Conservation (phyloP, 257 asterid species). For the Fraxinus pennsylvanica region DNA sequence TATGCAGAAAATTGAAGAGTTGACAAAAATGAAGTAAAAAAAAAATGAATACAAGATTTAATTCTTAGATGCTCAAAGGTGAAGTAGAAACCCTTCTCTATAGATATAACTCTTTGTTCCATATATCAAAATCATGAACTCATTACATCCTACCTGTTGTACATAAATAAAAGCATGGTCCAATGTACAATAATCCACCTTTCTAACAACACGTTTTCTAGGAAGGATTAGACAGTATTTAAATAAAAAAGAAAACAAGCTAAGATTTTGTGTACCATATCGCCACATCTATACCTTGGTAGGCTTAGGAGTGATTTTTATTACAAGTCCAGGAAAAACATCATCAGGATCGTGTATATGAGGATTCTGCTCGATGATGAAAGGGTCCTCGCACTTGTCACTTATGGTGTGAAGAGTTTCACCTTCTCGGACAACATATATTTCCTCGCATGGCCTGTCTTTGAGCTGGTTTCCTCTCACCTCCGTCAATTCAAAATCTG, state of each 20-base stretch:
- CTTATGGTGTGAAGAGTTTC: slow-evolving; percentile 49
- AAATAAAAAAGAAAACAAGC: background rate
- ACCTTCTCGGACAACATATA: slow-evolving; percentile 45
- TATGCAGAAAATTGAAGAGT: no score
- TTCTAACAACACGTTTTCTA: background rate
- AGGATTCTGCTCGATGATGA: slow-evolving; percentile 41
- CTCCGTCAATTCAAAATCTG: slow-evolving; percentile 11
- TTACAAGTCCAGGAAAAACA: slow-evolving; percentile 49
- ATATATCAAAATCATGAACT: background rate
- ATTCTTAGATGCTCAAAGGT: background rate
- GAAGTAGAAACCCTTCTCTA: background rate
- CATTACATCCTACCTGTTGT: background rate
- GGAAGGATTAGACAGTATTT: background rate
- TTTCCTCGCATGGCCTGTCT: slow-evolving; percentile 36
- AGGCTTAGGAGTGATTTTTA: slow-evolving; percentile 30
- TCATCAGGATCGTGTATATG: slow-evolving; percentile 51
- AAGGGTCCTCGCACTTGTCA: slow-evolving; percentile 49
- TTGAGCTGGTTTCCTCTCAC: slow-evolving; percentile 19
- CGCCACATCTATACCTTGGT: background rate
- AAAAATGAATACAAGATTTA: background rate
- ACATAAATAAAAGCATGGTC: background rate
- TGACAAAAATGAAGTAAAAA: no score
- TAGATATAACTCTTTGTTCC: no score
- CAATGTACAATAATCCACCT: background rate
- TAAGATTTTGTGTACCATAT: background rate